These are phyloP conservation scores for Rhododendron williamsianum DNA, from an alignment of 148 eudicot species.

Conservation along the genomic window DNA sequence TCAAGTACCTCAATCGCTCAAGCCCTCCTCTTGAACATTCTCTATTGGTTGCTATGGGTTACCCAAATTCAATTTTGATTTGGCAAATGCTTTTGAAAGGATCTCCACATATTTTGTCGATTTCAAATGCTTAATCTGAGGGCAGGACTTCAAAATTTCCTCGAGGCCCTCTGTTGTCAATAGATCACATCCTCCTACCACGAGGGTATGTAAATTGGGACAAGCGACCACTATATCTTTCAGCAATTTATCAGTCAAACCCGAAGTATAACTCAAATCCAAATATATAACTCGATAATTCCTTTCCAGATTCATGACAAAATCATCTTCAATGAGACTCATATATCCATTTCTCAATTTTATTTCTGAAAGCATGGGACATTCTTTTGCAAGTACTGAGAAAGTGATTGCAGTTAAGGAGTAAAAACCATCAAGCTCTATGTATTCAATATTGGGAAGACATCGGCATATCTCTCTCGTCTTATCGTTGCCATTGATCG, in stretches of 20 bases:
- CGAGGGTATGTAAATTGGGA: background rate
- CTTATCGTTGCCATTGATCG: no score
- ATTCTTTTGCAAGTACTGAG: background rate
- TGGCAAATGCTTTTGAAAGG: no score
- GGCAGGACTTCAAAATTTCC: background rate
- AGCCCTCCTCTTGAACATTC: no score
- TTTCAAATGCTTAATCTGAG: no score
- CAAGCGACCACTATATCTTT: background rate
- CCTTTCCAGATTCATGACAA: background rate
- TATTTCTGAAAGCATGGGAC: background rate
- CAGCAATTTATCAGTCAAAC: background rate
- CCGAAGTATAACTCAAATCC: background rate
- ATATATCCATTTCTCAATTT: background rate
- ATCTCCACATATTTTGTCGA: no score
- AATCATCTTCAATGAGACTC: no score
- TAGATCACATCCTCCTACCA: background rate
- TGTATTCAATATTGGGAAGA: no score
- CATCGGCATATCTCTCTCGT: no score
- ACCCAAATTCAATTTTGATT: no score
- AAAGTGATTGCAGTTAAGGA: background rate
- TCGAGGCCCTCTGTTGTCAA: background rate
- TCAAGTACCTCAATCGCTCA: no score
- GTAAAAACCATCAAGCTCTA: no score
- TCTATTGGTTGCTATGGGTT: no score
- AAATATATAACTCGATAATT: background rate